These are phyloP conservation scores for Tetramitus jugosus DNA, from an alignment of 208 protist species.

Conservation along the genomic window DNA sequence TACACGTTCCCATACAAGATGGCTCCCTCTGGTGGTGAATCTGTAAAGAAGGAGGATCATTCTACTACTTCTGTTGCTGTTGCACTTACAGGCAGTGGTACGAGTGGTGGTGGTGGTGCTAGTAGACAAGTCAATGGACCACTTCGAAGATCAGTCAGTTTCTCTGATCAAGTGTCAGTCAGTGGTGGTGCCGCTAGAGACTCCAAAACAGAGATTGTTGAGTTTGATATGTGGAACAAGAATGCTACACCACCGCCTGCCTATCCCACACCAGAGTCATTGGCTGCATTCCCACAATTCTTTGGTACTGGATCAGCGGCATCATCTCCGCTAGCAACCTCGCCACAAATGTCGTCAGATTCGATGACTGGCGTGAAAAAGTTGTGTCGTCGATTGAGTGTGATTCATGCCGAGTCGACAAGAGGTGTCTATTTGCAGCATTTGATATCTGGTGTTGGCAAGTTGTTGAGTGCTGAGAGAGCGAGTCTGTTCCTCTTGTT, in stretches of 20 bases:
- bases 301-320: background rate
- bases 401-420: background rate
- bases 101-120: background rate
- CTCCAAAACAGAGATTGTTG: background rate
- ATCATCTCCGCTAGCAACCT: no score
- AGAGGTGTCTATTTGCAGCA: no score
- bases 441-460: background rate
- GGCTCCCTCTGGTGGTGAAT: background rate
- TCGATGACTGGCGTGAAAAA: background rate
- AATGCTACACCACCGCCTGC: background rate
- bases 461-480: conserved; percentile 5
- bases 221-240: conserved; percentile 11
- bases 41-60: no score
- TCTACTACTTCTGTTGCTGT: no score
- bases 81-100: no score
- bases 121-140: background rate
- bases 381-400: background rate
- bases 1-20: conserved; percentile 8
- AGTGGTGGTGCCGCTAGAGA: background rate
- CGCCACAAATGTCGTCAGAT: background rate
- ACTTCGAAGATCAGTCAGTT: background rate
- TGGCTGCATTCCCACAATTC: background rate
- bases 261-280: background rate
- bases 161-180: background rate
- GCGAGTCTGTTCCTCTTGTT: background rate